phyloP scores from a whole-genome alignment of 768 basidiomycete species.

The Podaxis sp. region DNA sequence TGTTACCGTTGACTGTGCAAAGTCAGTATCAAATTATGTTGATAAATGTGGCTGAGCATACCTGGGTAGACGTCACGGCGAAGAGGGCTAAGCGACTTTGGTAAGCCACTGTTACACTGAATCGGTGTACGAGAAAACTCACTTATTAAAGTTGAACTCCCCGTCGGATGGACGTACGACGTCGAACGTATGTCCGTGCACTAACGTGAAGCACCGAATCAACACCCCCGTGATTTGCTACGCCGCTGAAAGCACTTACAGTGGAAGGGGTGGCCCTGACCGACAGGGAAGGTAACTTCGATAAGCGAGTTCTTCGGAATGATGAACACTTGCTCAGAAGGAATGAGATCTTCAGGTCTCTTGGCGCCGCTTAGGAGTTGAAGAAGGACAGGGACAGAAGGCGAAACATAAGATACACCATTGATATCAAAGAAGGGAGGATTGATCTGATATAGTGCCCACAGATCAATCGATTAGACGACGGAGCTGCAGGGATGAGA shows the following conservation, averaged over 20 bases:
- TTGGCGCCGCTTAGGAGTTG: slow-evolving; percentile 26
- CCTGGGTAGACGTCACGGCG: slow-evolving; percentile 19
- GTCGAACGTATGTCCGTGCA: slow-evolving; percentile 21
- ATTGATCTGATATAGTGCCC: slow-evolving; percentile 8
- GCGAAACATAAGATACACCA: slow-evolving; percentile 21
- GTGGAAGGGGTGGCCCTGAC: slow-evolving; percentile 17
- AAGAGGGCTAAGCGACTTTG: slow-evolving; percentile 11
- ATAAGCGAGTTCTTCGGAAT: slow-evolving; percentile 42
- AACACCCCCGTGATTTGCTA: neutral
- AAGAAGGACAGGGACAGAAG: slow-evolving; percentile 41
- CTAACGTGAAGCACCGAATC: neutral
- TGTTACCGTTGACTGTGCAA: slow-evolving; percentile 10
- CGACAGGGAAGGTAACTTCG: slow-evolving; percentile 45
- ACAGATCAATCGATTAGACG: slow-evolving; percentile 17
- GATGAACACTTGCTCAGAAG: slow-evolving; percentile 17
- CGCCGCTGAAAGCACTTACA: neutral
- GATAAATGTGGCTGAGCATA: neutral
- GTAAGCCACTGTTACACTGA: neutral
- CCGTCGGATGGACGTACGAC: slow-evolving; percentile 13
- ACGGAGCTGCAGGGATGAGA: neutral
- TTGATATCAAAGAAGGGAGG: slow-evolving; percentile 20
- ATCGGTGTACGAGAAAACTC: neutral
- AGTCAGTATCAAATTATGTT: neutral
- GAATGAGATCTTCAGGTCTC: slow-evolving; percentile 32
- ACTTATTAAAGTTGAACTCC: slow-evolving; percentile 12